Conservation (phyloP, 1,284 basidiomycete genomes). For the Rhodotorula mucilaginosa region DNA sequence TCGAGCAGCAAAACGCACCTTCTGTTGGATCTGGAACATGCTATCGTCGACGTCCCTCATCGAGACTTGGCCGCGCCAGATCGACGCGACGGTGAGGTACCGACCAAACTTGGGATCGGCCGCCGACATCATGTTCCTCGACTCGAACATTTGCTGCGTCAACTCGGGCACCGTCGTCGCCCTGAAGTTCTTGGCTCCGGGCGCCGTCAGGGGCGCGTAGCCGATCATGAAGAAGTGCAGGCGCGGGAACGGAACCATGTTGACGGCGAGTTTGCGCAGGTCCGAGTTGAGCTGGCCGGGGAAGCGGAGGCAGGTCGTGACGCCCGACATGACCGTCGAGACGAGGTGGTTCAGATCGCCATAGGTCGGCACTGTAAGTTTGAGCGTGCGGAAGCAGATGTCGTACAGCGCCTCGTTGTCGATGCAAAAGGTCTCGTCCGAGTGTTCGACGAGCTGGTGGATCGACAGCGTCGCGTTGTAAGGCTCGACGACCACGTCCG, state of each 20-base stretch:
- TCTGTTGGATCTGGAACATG: slow-evolving; percentile 70
- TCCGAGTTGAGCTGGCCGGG: slow-evolving; percentile 97
- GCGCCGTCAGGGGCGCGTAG: slow-evolving; percentile 61
- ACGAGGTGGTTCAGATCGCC: slow-evolving; percentile 97
- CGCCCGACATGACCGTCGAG: slow-evolving; percentile 96
- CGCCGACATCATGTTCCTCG: slow-evolving; percentile 75
- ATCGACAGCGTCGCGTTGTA: slow-evolving; percentile 64
- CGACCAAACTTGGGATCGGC: slow-evolving; percentile 92
- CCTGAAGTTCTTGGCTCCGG: slow-evolving; percentile 48
- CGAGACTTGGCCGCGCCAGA: slow-evolving; percentile 98
- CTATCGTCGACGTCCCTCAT: slow-evolving; percentile 99
- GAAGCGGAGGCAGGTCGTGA: slow-evolving; percentile 94
- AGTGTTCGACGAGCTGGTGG: slow-evolving; percentile 64
- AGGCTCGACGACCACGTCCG: slow-evolving; percentile 57
- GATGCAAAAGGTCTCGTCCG: slow-evolving; percentile 63
- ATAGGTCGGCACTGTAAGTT: slow-evolving; percentile 88
- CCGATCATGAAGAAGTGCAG: slow-evolving; percentile 99
- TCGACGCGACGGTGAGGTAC: slow-evolving; percentile 76
- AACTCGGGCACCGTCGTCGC: slow-evolving; percentile 48
- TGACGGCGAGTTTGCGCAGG: slow-evolving; percentile 88
- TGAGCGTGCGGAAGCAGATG: slow-evolving; percentile 95
- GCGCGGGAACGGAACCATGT: slow-evolving; percentile 69
- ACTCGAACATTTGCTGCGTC: slow-evolving; percentile 53
- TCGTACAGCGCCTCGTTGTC: slow-evolving; percentile 99
- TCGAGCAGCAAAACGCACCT: background rate